A percentile compares a stretch with the other conserved stretches of the same genome.
Evolutionary conservation across 441 rosid genomes (phyloP).

Genomic region (Rhodomyrtus psidioides): DNA sequence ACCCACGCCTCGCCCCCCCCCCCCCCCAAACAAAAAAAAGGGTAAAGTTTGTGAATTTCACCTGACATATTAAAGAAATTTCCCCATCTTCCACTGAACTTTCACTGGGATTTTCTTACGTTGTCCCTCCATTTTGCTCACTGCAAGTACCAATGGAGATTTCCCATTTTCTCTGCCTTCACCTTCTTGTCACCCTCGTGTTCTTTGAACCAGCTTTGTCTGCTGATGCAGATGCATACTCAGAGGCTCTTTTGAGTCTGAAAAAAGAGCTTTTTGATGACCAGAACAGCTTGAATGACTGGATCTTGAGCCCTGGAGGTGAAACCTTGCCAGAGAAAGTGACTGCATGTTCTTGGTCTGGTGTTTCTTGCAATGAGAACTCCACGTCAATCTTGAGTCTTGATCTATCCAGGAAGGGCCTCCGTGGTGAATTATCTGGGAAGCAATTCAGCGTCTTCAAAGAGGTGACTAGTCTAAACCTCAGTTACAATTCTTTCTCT

Average conservation of each 20-base stretch:
- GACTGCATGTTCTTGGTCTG: conserved; percentile 84
- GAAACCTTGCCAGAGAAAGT: conserved; percentile 18
- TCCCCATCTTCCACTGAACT: neutral
- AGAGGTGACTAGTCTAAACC: conserved; percentile 61
- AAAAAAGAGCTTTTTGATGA: conserved; percentile 56
- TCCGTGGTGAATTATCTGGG: conserved; percentile 51
- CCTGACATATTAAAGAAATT: neutral
- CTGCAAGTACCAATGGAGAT: conserved; percentile 54
- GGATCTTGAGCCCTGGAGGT: conserved; percentile 38
- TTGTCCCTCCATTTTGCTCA: conserved; percentile 1
- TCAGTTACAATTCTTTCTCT: conserved; percentile 75
- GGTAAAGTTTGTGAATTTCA: neutral
- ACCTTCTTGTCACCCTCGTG: conserved; percentile 17
- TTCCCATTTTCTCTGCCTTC: conserved; percentile 17
- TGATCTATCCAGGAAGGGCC: conserved; percentile 55
- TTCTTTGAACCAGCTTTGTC: conserved; percentile 14
- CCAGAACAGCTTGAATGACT: conserved; percentile 40
- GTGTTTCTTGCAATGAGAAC: conserved; percentile 58
- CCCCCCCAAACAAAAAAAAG: neutral
- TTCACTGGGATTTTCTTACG: neutral
- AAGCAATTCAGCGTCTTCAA: conserved; percentile 39
- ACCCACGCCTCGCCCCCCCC: too few species aligned
- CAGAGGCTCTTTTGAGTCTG: conserved; percentile 58
- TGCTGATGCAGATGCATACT: conserved; percentile 53
- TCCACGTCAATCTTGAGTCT: conserved; percentile 42